phyloP scores from a whole-genome alignment of 768 basidiomycete species.

The Boletus reticulatus region DNA sequence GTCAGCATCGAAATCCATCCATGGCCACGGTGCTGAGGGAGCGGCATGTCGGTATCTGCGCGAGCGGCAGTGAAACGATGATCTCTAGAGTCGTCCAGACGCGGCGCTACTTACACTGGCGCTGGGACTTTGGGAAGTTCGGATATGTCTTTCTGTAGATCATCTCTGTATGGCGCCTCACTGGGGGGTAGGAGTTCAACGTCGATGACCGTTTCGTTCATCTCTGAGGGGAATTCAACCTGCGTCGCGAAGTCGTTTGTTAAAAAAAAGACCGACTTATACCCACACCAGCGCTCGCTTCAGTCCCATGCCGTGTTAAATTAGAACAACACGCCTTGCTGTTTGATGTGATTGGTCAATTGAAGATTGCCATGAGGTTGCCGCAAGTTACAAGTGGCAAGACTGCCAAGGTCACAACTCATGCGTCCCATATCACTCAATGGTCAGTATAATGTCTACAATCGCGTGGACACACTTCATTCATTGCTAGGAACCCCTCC shows the following conservation, averaged over 20 bases:
- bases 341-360: no score
- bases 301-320: conserved; percentile 9
- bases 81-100: no score
- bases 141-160: conserved; percentile 8
- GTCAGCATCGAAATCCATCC: conserved; percentile 37
- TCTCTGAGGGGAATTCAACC: conserved; percentile 9
- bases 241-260: not conserved
- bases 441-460: no score
- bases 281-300: conserved; percentile 8
- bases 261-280: not conserved
- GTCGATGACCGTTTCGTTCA: conserved; percentile 10
- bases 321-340: not conserved
- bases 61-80: not conserved
- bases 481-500: no score
- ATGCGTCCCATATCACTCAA: no score
- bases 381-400: no score
- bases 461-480: no score
- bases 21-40: conserved; percentile 43
- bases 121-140: conserved; percentile 22
- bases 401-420: no score
- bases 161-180: conserved; percentile 7
- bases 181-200: not conserved
- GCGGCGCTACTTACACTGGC: conserved; percentile 21
- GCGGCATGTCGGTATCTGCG: conserved; percentile 38
- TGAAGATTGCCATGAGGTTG: no score